These are phyloP conservation scores for Hebeloma cylindrosporum DNA, from an alignment of 768 basidiomycete genomes.

Conservation along the genomic window DNA sequence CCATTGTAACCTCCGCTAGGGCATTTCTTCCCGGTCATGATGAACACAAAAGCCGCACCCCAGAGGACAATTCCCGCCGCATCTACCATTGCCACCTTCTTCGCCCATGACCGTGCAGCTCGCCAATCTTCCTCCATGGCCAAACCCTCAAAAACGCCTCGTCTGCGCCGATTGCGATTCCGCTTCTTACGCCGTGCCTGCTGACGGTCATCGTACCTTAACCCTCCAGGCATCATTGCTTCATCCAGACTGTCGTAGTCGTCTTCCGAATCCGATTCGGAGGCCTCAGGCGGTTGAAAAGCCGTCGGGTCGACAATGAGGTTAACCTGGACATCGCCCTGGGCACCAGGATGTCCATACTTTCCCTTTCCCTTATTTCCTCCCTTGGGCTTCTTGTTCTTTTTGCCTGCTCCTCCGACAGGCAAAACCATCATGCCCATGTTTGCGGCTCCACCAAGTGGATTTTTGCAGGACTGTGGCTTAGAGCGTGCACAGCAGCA, in stretches of 20 bases:
- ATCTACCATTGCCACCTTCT: constrained; percentile 54
- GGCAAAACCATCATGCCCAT: constrained; percentile 66
- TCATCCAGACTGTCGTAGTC: constrained; percentile 35
- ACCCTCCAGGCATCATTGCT: constrained; percentile 37
- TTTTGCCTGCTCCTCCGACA: constrained; percentile 44
- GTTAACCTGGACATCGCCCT: constrained; percentile 70
- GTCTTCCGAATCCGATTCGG: constrained; percentile 38
- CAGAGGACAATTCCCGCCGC: constrained; percentile 48
- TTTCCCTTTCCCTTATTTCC: constrained; percentile 42
- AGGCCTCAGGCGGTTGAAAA: constrained; percentile 44
- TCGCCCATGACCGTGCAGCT: constrained; percentile 50
- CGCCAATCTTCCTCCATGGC: constrained; percentile 67
- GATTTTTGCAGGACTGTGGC: constrained; percentile 16
- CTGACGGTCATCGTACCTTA: constrained; percentile 23
- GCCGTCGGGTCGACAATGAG: constrained; percentile 68
- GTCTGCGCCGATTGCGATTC: constrained; percentile 40
- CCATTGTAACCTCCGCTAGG: constrained; percentile 61
- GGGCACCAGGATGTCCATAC: constrained; percentile 32
- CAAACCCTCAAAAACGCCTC: constrained; percentile 58
- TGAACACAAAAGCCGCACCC: constrained; percentile 59
- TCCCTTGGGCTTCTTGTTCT: constrained; percentile 31
- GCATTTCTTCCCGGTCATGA: constrained; percentile 61
- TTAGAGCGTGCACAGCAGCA: constrained; percentile 46
- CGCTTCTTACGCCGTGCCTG: constrained; percentile 32
- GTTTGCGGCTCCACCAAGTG: constrained; percentile 41